Base-by-base conservation (phyloP, 2,329 filamentous ascomycete species). In the Helotiales sp. region DNA sequence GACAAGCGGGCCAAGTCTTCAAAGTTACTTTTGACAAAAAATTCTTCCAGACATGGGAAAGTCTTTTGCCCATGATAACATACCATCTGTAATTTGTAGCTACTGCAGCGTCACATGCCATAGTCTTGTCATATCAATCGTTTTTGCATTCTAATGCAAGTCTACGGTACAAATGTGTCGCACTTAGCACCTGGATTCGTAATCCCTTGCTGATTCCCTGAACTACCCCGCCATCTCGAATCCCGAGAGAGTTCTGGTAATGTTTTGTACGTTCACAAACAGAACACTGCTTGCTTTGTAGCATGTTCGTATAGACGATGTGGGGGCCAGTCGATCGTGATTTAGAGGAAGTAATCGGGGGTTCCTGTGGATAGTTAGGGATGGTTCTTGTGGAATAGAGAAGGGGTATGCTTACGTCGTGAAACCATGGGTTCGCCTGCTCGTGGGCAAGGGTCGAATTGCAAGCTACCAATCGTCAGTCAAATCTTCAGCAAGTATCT, bases 351-450 rank as follows among this genome's bases (percentile, higher is more conserved):
- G 86, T 99, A 99, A 82, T 99, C 95, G 65, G 95, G 95, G 71
- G 96, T 99, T 77, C 87, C 87, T 89, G 71, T 57, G 26, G 30
- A 24, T 32, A 20, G 28, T 75, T 58, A 74, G 69, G 10, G 32
- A 62, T 45, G 7, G 4, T 6, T 40, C 20, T 15, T 22, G 10
- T 17, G 24, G n/a, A n/a, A 34, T 34, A 45, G 40, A 6, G 28
- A 22, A 34, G 10, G 37, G 30, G n/a, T 20, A 57, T 61, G 81
- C 86, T 80, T 83, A 88, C 91, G 89, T 85, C 96, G 91, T 79
- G 96, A 98, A 72, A 99, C 96, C 96, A 98, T 98, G 26, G 96
- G 96, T 80, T 99, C 96, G 75, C 96, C 96, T 73, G 96, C 95
- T 81, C 96, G 89, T 65, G 96, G 96, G 86, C 96, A 98, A 64